Conservation (phyloP, 371 early-diverging fungal genomes). For the Mucor lusitanicus region DNA sequence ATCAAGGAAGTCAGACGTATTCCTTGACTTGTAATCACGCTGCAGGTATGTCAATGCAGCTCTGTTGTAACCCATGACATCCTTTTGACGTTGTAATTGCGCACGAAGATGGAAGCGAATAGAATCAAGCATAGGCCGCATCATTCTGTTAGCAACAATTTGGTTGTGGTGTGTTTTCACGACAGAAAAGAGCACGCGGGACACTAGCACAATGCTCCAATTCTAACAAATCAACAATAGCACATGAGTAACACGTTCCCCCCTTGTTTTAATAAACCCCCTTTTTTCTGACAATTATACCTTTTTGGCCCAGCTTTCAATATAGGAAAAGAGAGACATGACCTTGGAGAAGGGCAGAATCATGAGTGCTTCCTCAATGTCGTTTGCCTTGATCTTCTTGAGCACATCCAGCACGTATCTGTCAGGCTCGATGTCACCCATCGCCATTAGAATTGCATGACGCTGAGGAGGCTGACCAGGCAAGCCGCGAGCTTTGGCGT, state of each 20-base stretch:
- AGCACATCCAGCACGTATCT: slow-evolving; percentile 79
- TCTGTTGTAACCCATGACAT: slow-evolving; percentile 78
- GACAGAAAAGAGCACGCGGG: slow-evolving; percentile 80
- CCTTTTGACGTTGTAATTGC: slow-evolving; percentile 70
- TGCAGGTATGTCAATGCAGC: slow-evolving; percentile 73
- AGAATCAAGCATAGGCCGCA: slow-evolving; percentile 78
- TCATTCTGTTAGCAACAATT: slow-evolving; percentile 73
- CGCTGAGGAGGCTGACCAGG: slow-evolving; percentile 63
- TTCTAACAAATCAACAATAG: slow-evolving; percentile 41
- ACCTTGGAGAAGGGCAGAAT: slow-evolving; percentile 84
- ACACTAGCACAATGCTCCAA: slow-evolving; percentile 76
- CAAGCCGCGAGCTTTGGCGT: slow-evolving; percentile 52
- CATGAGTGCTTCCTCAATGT: slow-evolving; percentile 88
- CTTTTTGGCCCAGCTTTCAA: slow-evolving; percentile 80
- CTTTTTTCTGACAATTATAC: slow-evolving; percentile 31
- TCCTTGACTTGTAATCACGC: slow-evolving; percentile 72
- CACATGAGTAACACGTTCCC: background rate
- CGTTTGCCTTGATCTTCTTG: slow-evolving; percentile 77
- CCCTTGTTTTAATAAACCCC: background rate
- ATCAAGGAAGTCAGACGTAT: slow-evolving; percentile 76
- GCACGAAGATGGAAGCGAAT: slow-evolving; percentile 68
- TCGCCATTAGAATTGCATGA: slow-evolving; percentile 70
- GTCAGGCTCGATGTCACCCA: slow-evolving; percentile 75
- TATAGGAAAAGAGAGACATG: slow-evolving; percentile 70
- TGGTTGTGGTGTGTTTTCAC: slow-evolving; percentile 85